Conservation (phyloP, 2,329 filamentous ascomycete genomes). For the Xylaria hypoxylon region DNA sequence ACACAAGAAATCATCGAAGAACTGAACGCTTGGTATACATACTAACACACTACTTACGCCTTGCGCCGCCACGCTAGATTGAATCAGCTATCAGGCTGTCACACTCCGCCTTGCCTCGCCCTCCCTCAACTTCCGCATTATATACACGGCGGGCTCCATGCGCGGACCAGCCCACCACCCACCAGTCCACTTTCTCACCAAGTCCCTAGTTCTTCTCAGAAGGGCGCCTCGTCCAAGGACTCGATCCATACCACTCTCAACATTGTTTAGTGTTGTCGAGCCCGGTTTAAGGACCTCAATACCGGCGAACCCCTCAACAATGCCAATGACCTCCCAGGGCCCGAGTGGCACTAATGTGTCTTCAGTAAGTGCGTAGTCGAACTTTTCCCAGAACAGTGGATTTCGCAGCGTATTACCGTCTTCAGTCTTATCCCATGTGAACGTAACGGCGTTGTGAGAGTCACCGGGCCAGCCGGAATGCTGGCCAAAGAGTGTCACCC, state of each 20-base stretch:
- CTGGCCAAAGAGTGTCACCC: conserved; percentile 73
- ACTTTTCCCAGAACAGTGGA: conserved; percentile 70
- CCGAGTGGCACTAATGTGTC: conserved; percentile 60
- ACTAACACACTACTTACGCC: conserved; percentile 16
- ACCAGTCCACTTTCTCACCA: conserved; percentile 61
- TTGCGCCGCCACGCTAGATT: neutral
- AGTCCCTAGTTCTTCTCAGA: conserved; percentile 55
- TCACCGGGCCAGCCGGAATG: conserved; percentile 51
- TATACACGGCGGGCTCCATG: conserved; percentile 67
- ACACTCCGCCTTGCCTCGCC: conserved; percentile 48
- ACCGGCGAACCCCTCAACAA: conserved; percentile 69
- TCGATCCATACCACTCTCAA: conserved; percentile 44
- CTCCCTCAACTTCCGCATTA: conserved; percentile 57
- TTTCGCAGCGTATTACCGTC: conserved; percentile 57
- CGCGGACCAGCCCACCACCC: conserved; percentile 75
- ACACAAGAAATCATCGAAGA: neutral
- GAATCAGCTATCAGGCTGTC: conserved; percentile 38
- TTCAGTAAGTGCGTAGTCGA: conserved; percentile 72
- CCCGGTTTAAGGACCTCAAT: conserved; percentile 68
- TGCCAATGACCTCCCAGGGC: conserved; percentile 67
- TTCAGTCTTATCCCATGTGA: conserved; percentile 73
- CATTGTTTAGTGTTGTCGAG: conserved; percentile 38
- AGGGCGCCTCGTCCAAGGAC: conserved; percentile 61
- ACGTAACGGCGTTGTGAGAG: conserved; percentile 47
- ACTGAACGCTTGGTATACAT: conserved; percentile 28